Base-by-base conservation (phyloP, 805 yeast genomes). In the Candida parachauliodes region DNA sequence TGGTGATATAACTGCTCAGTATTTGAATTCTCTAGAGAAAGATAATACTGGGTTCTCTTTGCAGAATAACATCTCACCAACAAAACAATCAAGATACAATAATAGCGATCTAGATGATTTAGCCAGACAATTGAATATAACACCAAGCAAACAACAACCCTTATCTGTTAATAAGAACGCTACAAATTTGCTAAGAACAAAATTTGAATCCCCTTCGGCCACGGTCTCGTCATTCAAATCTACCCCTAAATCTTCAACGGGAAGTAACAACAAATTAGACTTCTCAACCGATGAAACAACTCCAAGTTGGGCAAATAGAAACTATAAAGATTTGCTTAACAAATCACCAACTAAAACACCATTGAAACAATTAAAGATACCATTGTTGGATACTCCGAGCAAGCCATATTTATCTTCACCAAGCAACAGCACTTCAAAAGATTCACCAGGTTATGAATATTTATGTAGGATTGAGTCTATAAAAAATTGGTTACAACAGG, bases 391-490 rank as follows among this genome's bases (percentile, higher is more conserved):
- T 4, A 6, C 39, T 1, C 7, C 40, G 18, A 28, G 48, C 6
- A 37, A 49, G 19, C 57, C 61, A 4, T 50, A 42, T 30, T 47
- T 56, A 10, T 50, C 60, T 2, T 54, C 63, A 10, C 65, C 67
- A 15, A 49, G 57, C 25, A 56, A 51, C 31, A 51, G 52, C 32
- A 47, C 59, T 2, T 49, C 60, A 1, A 50, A 40, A n/a, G 59
- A 56, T 36, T 55, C 69, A 3, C 63, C 62, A 1, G 72, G 71
- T 0, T 85, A 86, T 54, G 93, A 85, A 55, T 86, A 86, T 50
- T 65, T 87, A 30, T 86, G 95, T 57, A 77, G 91, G 43, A 79
- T 86, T 8, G 78, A 75, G 25, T 93, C 87, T 52, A 86, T 88
- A n/a, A 84, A 82, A 52, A 70, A 70, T 40, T 87, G 95, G 95